A percentile compares a stretch with the other conserved stretches of the same genome.
These are phyloP conservation scores for Onygenales sp. DNA, from an alignment of 2,329 filamentous ascomycete genomes.

Conservation along the genomic window DNA sequence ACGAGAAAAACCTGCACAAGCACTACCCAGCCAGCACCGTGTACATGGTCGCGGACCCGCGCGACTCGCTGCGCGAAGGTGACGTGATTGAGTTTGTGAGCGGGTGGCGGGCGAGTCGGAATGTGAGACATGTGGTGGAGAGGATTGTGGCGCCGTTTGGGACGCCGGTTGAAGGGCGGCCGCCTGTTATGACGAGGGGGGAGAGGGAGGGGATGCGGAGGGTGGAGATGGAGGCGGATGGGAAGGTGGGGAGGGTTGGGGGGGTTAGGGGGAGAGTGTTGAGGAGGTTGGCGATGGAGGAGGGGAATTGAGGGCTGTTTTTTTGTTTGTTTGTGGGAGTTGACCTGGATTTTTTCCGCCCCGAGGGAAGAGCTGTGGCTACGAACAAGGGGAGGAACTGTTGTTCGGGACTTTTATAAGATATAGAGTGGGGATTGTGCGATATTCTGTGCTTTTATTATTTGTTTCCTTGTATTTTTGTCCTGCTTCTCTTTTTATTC, in stretches of 20 bases:
- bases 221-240: slow-evolving; percentile 23
- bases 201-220: slow-evolving; percentile 25
- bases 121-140: slow-evolving; percentile 33
- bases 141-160: slow-evolving; percentile 34
- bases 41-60: slow-evolving; percentile 30
- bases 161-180: slow-evolving; percentile 24
- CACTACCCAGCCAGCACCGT: slow-evolving; percentile 25
- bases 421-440: no score
- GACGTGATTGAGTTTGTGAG: slow-evolving; percentile 37
- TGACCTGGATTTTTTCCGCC: no score
- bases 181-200: slow-evolving; percentile 24
- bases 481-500: background rate
- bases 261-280: slow-evolving; percentile 22
- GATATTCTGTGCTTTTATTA: no score
- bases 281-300: slow-evolving; percentile 12
- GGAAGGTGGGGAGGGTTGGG: slow-evolving; percentile 19
- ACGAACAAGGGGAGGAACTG: no score
- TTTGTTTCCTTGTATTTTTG: background rate
- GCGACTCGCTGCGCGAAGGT: slow-evolving; percentile 33
- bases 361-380: no score
- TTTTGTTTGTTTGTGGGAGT: background rate
- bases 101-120: slow-evolving; percentile 27
- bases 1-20: slow-evolving; percentile 30
- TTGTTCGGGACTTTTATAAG: no score
- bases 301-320: background rate